Base-by-base conservation (phyloP, 352 stramenopile species). In the Phytophthora kernoviae region DNA sequence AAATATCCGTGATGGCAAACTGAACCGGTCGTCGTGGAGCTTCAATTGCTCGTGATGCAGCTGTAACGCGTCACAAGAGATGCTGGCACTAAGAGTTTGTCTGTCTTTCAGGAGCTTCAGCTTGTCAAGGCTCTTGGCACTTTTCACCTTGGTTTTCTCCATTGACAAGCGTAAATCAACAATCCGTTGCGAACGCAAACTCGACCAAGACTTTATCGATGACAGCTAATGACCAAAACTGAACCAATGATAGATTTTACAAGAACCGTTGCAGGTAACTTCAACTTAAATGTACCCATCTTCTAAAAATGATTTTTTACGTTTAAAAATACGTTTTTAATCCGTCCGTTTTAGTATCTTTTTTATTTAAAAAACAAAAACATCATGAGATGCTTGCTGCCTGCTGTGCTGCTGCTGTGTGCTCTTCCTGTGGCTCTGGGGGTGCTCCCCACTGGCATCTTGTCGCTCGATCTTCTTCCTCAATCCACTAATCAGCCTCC, bases 371-470 rank as follows among this genome's bases (percentile, higher is more conserved):
- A 18, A 5, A 9, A 4, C 9, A 5, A 18, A 4, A 17, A 30
- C 15, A 55, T 70, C 44, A 12, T 30, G 51, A 14, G 22, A 17
- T 30, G 10, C 11, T 11, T 58, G 8, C 9, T 55, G n/a, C n/a
- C n/a, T n/a, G n/a, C n/a, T n/a, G n/a, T n/a, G 15, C 51, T 57
- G 52, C 56, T 72, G 11, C 49, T 73, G 47, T 44, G 62, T 33
- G 36, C 50, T 54, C 50, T 81, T 6, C 64, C 53, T 7, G 24
- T 43, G 9, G 73, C 41, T 4, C 9, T 39, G 0, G 58, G 46
- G 11, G 79, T 89, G 42, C 55, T 89, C 12, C 77, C 79, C 20
- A 84, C 70, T 9, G 79, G 72, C 10, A 32, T 67, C 15, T 41
- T 84, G 15, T 77, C 70, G 33, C 65, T 89, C 34, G 62, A 79